Evolutionary conservation across 495 filamentous ascomycete genomes (phyloP).

Genomic region (Cairneyella variabilis): DNA sequence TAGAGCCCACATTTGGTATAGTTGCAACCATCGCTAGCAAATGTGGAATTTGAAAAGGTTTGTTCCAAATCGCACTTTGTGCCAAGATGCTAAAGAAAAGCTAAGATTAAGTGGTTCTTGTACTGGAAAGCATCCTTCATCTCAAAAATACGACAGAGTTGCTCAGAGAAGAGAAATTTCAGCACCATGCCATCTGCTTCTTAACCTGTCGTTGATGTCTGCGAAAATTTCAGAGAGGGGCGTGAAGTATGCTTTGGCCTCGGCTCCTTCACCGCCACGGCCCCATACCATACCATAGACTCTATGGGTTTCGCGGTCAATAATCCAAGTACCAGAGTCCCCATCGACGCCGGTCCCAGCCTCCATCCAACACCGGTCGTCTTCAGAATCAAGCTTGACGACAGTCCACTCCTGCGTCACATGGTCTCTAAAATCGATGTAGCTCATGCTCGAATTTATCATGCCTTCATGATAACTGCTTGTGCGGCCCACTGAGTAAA

Average conservation of each 20-base stretch:
- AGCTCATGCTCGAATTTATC: background rate
- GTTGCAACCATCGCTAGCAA: too few relatives aligned
- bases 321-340: background rate
- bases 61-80: too few relatives aligned
- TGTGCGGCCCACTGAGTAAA: background rate
- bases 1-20: too few relatives aligned
- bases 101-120: too few relatives aligned
- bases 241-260: background rate
- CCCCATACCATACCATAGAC: background rate
- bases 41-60: too few relatives aligned
- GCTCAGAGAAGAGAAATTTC: background rate
- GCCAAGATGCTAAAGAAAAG: too few relatives aligned
- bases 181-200: background rate
- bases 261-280: background rate
- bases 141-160: too few relatives aligned
- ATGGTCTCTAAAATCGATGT: background rate
- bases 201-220: background rate
- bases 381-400: background rate
- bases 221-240: background rate
- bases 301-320: too few relatives aligned
- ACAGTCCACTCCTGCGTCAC: background rate
- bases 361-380: background rate
- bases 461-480: background rate
- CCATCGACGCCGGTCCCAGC: background rate
- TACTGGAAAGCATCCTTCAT: too few relatives aligned